Evolutionary conservation across 2,329 filamentous ascomycete genomes (phyloP).

Genomic region (Allantophomopsis lycopodina): DNA sequence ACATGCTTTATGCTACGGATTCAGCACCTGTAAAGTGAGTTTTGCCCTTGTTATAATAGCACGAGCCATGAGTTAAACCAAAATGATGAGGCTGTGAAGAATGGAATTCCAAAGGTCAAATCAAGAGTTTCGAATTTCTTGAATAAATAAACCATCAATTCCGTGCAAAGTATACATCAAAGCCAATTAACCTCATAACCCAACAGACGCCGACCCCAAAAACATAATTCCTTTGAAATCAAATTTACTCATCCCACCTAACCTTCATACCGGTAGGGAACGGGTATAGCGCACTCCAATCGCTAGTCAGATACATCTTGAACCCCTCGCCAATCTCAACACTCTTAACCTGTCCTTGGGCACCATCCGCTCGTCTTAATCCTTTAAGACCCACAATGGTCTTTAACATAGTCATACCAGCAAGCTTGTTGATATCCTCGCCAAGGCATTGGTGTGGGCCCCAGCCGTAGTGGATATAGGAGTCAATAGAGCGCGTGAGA

Average conservation of each 20-base stretch:
- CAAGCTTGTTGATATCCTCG: constrained; percentile 42
- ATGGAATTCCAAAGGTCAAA: too few relatives aligned
- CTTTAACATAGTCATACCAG: constrained; percentile 33
- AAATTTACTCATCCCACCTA: constrained; percentile 9
- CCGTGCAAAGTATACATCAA: too few relatives aligned
- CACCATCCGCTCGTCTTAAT: constrained; percentile 9
- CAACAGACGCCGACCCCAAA: too few relatives aligned
- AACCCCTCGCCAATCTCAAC: constrained; percentile 4
- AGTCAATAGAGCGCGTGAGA: constrained; percentile 46
- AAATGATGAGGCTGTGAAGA: too few relatives aligned
- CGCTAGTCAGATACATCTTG: constrained; percentile 48
- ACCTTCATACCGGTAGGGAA: constrained; percentile 25
- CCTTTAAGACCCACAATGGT: constrained; percentile 10
- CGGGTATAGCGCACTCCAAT: constrained; percentile 42
- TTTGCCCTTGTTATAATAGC: too few relatives aligned
- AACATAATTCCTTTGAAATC: too few relatives aligned
- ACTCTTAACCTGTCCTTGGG: constrained; percentile 11
- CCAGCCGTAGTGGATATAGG: constrained; percentile 50
- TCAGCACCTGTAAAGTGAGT: too few relatives aligned
- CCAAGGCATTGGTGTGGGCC: constrained; percentile 52
- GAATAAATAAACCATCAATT: too few relatives aligned
- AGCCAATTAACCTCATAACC: too few relatives aligned
- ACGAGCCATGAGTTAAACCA: too few relatives aligned
- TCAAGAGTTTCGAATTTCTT: too few relatives aligned
- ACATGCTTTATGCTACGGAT: too few relatives aligned